Base-by-base conservation (phyloP, 164 flowering plant genomes). In the Aristolochia contorta region DNA sequence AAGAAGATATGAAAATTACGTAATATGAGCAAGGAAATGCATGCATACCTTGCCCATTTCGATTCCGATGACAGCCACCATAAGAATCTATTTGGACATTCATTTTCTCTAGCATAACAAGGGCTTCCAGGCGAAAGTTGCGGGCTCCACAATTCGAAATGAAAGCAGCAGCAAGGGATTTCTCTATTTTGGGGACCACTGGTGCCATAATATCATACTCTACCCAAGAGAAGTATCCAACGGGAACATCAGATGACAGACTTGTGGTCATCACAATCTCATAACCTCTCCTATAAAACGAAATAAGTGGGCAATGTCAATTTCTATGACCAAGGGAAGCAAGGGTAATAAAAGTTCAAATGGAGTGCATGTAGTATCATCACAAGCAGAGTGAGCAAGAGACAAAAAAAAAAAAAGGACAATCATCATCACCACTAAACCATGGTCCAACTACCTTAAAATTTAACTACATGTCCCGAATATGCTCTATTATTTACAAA, bases 171-270 rank as follows among this genome's bases (percentile, higher is more conserved):
- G 97, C 99, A 68, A 81, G 75, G 33, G 99, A 87, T 23, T 54
- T 82, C 75, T 86, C 97, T 47, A 88, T 84, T 77, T 93, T 93
- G 51, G 91, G 93, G 60, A 72, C 78, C 69, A 83, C 72, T 53
- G 97, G 99, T 51, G 96, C 96, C 99, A 93, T 90, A 27, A 93
- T 85, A 67, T 93, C 86, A 78, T 93, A 93, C 71, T 93, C 99
- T 54, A 89, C 91, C 99, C 99, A 93, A 24, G 99, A 93, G 69
- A 93, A 93, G 66, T 93, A 93, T 54, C 99, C 99, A 71, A 91
- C 99, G 52, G 99, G 99, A 72, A 93, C 99, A 88, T 93, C 99
- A 2, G 99, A 93, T 33, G 99, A 90, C 55, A 93, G 99, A 75
- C 97, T 90, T 13, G 97, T 91, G 24, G 99, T 93, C 99, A 91